Conservation (phyloP, 164 flowering plant genomes). For the Protea cynaroides region DNA sequence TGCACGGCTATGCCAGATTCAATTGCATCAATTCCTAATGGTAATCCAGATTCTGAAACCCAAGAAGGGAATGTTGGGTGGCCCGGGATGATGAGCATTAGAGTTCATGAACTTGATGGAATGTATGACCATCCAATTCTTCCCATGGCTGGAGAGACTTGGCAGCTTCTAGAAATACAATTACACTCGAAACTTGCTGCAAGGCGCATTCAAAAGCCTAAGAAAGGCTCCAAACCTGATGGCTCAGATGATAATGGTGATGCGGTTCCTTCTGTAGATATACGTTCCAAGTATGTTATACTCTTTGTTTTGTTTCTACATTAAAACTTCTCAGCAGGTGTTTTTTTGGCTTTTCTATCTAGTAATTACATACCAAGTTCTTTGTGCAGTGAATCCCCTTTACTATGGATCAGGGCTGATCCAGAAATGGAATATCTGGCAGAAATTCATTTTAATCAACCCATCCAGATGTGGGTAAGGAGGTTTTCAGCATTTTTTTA, state of each 20-base stretch:
- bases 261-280: slow-evolving; percentile 39
- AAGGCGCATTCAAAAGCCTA: slow-evolving; percentile 73
- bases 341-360: background rate
- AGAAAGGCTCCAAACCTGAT: slow-evolving; percentile 83
- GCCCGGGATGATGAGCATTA: slow-evolving; percentile 99
- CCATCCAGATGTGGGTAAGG: slow-evolving; percentile 99
- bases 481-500: background rate
- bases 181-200: slow-evolving; percentile 88
- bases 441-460: slow-evolving; percentile 82
- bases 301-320: background rate
- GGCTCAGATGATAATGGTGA: slow-evolving; percentile 95
- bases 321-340: too few relatives aligned
- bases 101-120: slow-evolving; percentile 93
- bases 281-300: slow-evolving; percentile 53
- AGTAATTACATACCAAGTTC: background rate
- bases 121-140: slow-evolving; percentile 93
- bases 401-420: slow-evolving; percentile 90
- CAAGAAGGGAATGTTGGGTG: slow-evolving; percentile 78
- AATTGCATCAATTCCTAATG: slow-evolving; percentile 23
- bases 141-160: slow-evolving; percentile 88
- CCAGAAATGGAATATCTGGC: slow-evolving; percentile 99
- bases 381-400: slow-evolving; percentile 77
- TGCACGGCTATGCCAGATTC: slow-evolving; percentile 61
- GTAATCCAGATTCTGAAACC: slow-evolving; percentile 51
- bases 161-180: slow-evolving; percentile 86